Conservation (phyloP, 2,329 filamentous ascomycete genomes). For the Alternaria ethzedia region DNA sequence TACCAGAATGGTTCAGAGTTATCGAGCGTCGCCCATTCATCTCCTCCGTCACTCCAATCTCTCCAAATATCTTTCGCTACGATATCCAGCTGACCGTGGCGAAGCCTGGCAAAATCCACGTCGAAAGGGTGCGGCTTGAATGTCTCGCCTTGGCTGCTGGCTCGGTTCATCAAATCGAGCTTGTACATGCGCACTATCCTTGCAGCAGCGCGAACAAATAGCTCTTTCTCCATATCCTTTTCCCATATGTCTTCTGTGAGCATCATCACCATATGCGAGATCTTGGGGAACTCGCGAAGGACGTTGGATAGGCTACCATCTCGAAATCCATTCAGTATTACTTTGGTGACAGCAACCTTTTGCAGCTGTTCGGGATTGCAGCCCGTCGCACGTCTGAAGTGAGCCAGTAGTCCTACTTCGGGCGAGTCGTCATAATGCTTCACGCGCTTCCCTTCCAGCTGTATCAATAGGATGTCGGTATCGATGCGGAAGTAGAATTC, state of each 20-base stretch:
- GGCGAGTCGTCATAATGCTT: slow-evolving; percentile 30
- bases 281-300: slow-evolving; percentile 23
- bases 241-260: slow-evolving; percentile 13
- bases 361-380: slow-evolving; percentile 13
- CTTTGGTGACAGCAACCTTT: slow-evolving; percentile 22
- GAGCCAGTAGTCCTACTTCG: slow-evolving; percentile 24
- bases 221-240: slow-evolving; percentile 8
- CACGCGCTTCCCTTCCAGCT: slow-evolving; percentile 12
- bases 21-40: slow-evolving; percentile 15
- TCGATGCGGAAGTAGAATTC: slow-evolving; percentile 30
- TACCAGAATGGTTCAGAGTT: slow-evolving; percentile 15
- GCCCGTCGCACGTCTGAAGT: slow-evolving; percentile 18
- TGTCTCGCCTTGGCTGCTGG: background rate
- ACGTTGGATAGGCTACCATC: slow-evolving; percentile 29
- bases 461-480: slow-evolving; percentile 25
- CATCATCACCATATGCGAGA: slow-evolving; percentile 26
- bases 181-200: slow-evolving; percentile 28
- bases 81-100: slow-evolving; percentile 6
- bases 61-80: slow-evolving; percentile 15
- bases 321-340: slow-evolving; percentile 17
- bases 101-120: slow-evolving; percentile 20
- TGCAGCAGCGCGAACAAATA: slow-evolving; percentile 22
- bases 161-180: slow-evolving; percentile 8
- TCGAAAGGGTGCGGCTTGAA: slow-evolving; percentile 3
- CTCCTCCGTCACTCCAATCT: slow-evolving; percentile 16